Evolutionary conservation across 257 asterid species (phyloP), one percentile per base, ranked within the genome.

Genomic region (Jasminum sambac): DNA sequence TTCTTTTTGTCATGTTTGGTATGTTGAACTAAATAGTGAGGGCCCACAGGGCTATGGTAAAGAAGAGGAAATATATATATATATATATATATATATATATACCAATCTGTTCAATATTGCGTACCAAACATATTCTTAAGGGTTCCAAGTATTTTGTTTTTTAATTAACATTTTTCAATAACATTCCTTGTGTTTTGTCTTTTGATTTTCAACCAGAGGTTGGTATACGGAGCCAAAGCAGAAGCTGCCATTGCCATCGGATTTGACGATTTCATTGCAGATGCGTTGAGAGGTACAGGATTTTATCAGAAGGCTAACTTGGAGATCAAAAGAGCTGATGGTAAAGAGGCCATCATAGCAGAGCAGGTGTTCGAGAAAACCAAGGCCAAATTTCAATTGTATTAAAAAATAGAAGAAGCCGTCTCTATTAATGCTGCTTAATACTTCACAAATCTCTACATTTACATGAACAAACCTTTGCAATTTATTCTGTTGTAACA

Each of bases 191-290:
- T n/a, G n/a, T n/a, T n/a, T n/a, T n/a, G n/a, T n/a, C n/a, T n/a
- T n/a, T n/a, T n/a, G n/a, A 30, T 68, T 25, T 67, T 64, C 90
- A 2, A 55, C 62, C 62, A 91, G 99, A 87, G 98, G 76, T 76
- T 91, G 83, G 99, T 95, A 21, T 91, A 95, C 36, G 99, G 99
- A 72, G 97, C 97, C 63, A 89, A 95, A 76, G 99, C 99, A 0
- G 99, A 95, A 83, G 98, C 98, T 50, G 98, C 98, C 25, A 89
- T 91, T 34, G 97, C 98, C 68, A 91, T 95, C 39, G 99, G 98
- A 42, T 95, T 95, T 6, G 99, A 95, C 58, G 96, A 91, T 83
- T 95, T 95, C 88, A 95, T 95, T 9, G 97, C 98, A 3, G 97
- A 95, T 46, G 99, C 98, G 23, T 65, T 91, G 12, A 87, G 99